Evolutionary conservation across 306 rosid species (phyloP).

Genomic region (Dryas drummondii): DNA sequence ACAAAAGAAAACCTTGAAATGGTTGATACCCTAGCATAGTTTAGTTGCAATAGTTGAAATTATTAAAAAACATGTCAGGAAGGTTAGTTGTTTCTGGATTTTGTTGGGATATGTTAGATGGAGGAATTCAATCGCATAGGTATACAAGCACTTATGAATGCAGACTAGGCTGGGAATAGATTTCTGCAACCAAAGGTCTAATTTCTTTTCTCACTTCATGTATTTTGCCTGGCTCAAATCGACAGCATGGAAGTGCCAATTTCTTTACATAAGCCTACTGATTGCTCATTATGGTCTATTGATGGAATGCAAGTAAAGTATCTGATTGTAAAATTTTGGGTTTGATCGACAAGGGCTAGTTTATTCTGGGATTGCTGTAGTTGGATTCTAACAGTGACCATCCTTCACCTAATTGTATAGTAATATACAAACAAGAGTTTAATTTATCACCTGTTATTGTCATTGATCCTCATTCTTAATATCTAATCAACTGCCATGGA

Average conservation of each 20-base stretch:
- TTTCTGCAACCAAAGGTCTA: conserved; percentile 2
- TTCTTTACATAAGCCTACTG: no score
- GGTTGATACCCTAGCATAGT: conserved; percentile 11
- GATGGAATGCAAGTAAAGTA: no score
- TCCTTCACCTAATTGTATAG: no score
- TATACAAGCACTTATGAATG: conserved; percentile 1
- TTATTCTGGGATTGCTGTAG: no score
- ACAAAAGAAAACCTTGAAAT: conserved; percentile 21
- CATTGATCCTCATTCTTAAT: no score
- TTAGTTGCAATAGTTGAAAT: conserved; percentile 3
- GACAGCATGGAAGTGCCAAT: neutral
- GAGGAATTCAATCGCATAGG: neutral
- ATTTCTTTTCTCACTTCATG: neutral
- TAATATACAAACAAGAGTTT: no score
- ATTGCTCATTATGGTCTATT: no score
- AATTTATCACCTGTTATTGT: no score
- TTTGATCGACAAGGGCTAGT: no score
- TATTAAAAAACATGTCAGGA: neutral
- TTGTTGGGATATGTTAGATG: neutral
- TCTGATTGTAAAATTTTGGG: no score
- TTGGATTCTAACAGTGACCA: no score
- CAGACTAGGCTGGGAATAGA: neutral
- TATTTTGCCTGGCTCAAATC: neutral
- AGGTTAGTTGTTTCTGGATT: neutral
- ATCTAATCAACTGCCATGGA: no score